phyloP scores from a whole-genome alignment of 1,284 basidiomycete genomes.

The Cryptococcus amylolentus region DNA sequence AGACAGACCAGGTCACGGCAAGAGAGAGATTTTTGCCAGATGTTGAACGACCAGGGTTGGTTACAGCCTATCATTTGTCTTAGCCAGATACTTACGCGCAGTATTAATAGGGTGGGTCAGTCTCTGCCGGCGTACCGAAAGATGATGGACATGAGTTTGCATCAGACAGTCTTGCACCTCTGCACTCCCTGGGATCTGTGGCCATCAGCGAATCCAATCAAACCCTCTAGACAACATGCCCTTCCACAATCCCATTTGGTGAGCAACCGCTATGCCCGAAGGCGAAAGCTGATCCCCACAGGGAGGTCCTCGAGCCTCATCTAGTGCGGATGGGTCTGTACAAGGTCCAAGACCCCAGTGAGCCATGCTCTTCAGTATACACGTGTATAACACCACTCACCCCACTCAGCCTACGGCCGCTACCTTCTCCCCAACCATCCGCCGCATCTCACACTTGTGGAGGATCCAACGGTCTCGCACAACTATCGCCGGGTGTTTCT shows the following conservation, averaged over 20 bases:
- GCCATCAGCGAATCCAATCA: too few relatives aligned
- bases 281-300: constrained; percentile 6
- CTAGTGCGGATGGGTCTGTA: constrained; percentile 34
- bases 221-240: constrained; percentile 1
- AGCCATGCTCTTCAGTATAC: constrained; percentile 8
- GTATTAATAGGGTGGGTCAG: too few relatives aligned
- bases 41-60: too few relatives aligned
- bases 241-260: constrained; percentile 12
- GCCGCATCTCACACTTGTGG: constrained; percentile 35
- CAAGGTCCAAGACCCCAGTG: constrained; percentile 43
- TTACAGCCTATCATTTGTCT: too few relatives aligned
- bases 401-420: constrained; percentile 42
- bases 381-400: background rate
- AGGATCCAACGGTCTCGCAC: constrained; percentile 33
- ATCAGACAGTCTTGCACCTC: too few relatives aligned
- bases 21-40: too few relatives aligned
- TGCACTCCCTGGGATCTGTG: too few relatives aligned
- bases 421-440: constrained; percentile 39
- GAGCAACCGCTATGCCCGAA: background rate
- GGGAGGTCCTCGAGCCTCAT: constrained; percentile 47
- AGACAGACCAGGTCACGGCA: too few relatives aligned
- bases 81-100: too few relatives aligned
- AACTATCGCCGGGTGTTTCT: constrained; percentile 45
- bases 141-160: too few relatives aligned
- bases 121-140: too few relatives aligned